phyloP scores from a whole-genome alignment of 179 eudicot species.

The Spergularia azorica region DNA sequence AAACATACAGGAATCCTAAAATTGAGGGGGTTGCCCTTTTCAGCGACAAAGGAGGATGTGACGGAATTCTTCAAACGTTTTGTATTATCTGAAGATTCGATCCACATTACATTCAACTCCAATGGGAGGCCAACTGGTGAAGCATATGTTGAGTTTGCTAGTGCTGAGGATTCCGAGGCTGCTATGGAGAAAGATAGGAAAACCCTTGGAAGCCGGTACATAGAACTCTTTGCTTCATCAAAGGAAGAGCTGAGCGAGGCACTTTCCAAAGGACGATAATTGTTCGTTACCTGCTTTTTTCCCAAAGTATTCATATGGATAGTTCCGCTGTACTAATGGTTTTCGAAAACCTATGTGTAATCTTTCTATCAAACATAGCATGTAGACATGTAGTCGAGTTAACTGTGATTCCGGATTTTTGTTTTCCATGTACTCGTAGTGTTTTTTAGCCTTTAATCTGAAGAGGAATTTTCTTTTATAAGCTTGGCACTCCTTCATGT shows the following conservation, averaged over 20 bases:
- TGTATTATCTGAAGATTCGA: conserved; percentile 52
- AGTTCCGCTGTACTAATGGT: neutral
- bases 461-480: no score
- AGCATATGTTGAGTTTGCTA: conserved; percentile 81
- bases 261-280: conserved; percentile 59
- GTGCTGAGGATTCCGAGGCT: conserved; percentile 78
- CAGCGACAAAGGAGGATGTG: conserved; percentile 75
- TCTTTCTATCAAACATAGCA: no score
- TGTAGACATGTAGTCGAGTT: no score
- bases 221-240: conserved; percentile 86
- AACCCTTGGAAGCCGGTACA: conserved; percentile 82
- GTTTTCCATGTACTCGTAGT: no score
- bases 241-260: conserved; percentile 77
- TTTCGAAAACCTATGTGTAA: no score
- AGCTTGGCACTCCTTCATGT: no score
- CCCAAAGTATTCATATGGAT: neutral
- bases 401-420: no score
- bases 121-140: conserved; percentile 89
- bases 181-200: conserved; percentile 88
- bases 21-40: conserved; percentile 83
- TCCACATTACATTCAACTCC: conserved; percentile 61
- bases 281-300: neutral
- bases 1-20: conserved; percentile 70
- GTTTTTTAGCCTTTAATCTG: no score
- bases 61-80: conserved; percentile 69